These are phyloP conservation scores for Balansia obtecta DNA, from an alignment of 2,329 filamentous ascomycete species.

Conservation along the genomic window DNA sequence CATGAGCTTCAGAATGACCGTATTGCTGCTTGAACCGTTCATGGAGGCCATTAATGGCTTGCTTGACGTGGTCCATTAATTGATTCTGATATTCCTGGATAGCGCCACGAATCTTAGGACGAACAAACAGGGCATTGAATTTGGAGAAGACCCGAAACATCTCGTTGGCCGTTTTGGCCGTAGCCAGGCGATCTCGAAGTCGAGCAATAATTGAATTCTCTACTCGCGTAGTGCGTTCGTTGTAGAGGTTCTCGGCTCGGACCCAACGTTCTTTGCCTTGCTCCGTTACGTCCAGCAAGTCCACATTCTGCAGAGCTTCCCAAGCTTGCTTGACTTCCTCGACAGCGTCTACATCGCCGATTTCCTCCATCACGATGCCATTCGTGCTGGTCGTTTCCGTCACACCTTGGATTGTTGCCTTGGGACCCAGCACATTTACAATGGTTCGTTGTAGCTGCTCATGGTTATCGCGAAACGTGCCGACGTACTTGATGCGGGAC, in stretches of 20 bases:
- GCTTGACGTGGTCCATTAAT: constrained; percentile 94
- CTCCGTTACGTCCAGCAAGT: constrained; percentile 81
- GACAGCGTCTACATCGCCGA: constrained; percentile 93
- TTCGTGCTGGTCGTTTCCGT: constrained; percentile 40
- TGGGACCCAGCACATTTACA: constrained; percentile 84
- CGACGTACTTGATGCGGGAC: constrained; percentile 83
- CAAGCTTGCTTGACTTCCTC: constrained; percentile 94
- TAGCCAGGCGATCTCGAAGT: constrained; percentile 81
- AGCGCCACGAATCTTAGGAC: constrained; percentile 96
- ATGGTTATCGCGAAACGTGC: constrained; percentile 90
- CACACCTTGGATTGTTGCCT: constrained; percentile 42
- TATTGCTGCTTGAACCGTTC: constrained; percentile 99
- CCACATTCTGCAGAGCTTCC: constrained; percentile 85
- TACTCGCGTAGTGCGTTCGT: constrained; percentile 90
- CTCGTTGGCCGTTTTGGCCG: constrained; percentile 93
- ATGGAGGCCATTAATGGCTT: constrained; percentile 84
- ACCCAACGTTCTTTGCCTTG: constrained; percentile 90
- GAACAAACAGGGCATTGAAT: constrained; percentile 96
- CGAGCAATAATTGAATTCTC: constrained; percentile 98
- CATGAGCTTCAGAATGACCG: constrained; percentile 92
- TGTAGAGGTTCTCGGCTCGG: constrained; percentile 89
- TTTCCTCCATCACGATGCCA: constrained; percentile 74
- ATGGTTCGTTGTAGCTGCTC: constrained; percentile 96
- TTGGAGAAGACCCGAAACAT: constrained; percentile 99
- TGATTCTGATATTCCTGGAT: constrained; percentile 98